A percentile compares a stretch with the other conserved stretches of the same genome.
phyloP scores from a whole-genome alignment of 2,329 filamentous ascomycete genomes.

The Mariannaea elegans region DNA sequence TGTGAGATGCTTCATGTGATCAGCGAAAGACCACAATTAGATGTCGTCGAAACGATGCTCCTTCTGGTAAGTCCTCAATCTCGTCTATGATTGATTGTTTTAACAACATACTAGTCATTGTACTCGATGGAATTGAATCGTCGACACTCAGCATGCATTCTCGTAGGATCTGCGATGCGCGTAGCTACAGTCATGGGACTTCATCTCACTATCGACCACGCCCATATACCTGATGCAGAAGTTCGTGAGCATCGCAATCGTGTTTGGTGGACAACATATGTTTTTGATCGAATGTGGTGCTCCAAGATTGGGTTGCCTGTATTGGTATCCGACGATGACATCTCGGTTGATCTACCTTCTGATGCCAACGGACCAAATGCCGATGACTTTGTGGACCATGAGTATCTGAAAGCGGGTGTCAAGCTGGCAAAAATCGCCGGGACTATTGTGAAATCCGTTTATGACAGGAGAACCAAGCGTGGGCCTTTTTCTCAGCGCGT shows the following conservation, averaged over 20 bases:
- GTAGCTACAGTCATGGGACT: constrained; percentile 24
- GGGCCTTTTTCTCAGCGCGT: constrained; percentile 11
- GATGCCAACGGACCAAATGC: background rate
- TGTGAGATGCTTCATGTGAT: constrained; percentile 13
- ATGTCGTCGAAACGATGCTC: constrained; percentile 15
- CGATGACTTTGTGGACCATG: constrained; percentile 6
- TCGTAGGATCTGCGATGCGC: constrained; percentile 20
- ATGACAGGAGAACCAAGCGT: constrained; percentile 7
- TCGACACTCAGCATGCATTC: constrained; percentile 17
- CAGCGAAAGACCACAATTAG: constrained; percentile 18
- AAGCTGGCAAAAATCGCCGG: constrained; percentile 10
- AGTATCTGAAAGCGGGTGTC: background rate
- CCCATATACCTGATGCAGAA: constrained; percentile 14
- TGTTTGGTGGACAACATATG: constrained; percentile 25
- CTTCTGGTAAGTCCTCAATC: background rate
- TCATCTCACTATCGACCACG: constrained; percentile 16
- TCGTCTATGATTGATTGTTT: background rate
- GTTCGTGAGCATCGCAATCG: constrained; percentile 19
- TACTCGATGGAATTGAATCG: constrained; percentile 20
- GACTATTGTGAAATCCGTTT: constrained; percentile 8
- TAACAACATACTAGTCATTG: constrained; percentile 1
- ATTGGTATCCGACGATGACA: constrained; percentile 2
- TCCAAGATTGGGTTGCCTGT: background rate
- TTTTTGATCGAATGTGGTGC: constrained; percentile 10
- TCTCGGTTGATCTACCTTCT: constrained; percentile 7